Base-by-base conservation (phyloP, 805 yeast species). In the Kodamaea hsintzibuensis region DNA sequence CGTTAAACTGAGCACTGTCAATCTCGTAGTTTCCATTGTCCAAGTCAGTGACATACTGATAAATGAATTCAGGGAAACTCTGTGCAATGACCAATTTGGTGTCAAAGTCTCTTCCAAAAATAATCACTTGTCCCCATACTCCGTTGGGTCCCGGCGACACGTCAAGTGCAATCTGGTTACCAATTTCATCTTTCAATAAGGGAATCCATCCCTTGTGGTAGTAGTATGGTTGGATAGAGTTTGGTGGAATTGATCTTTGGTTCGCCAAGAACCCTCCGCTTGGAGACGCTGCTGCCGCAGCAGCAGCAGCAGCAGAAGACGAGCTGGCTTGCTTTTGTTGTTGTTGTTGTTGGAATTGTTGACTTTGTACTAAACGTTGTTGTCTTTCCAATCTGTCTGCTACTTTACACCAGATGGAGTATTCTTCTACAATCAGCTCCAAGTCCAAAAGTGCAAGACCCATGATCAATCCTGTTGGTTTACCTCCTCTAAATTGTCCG, bases 41-140 rank as follows among this genome's bases (percentile, higher is more conserved):
- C 59, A 76, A 69, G 63, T 76, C 80, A 19, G 59, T 57, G 10
- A 75, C 72, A 51, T 60, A 72, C n/a, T 59, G 61, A 57, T 70
- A 76, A 10, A 76, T 59, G 54, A 76, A 75, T 54, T 76, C 79
- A 52, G 72, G 74, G 52, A 75, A 73, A 50, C 54, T 51, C 17
- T 48, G 27, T 16, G 98, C 96, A 52, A 95, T 77, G 39, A 89
- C 92, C 69, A 82, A 91, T 68, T 93, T 93, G 39, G 88, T 83
- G 73, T 93, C 98, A 66, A 85, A 93, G 60, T 93, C 98, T 65
- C 98, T 85, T 40, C 99, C 99, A 69, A 89, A 93, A 52, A 92
- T 66, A 57, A 93, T 93, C 16, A 95, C 87, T 73, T 93, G 99
- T 39, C 98, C 99, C 82, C 88, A 84, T 54, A 76, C 79, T 45